These are phyloP conservation scores for Austroboletus festivus DNA, from an alignment of 768 basidiomycete species.

Conservation along the genomic window DNA sequence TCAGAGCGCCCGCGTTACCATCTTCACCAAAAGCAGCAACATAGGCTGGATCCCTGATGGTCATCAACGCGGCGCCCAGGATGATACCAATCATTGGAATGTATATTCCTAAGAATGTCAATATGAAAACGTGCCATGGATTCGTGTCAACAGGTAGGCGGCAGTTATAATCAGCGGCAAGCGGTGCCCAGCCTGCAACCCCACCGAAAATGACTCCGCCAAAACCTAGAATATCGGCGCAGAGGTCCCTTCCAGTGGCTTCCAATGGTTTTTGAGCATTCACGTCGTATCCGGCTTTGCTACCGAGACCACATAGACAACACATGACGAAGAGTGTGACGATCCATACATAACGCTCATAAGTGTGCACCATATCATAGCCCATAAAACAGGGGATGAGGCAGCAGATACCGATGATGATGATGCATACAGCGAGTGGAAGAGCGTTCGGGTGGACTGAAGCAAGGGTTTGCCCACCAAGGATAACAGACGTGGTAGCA, in stretches of 20 bases:
- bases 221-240: constrained; percentile 49
- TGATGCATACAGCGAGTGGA: constrained; percentile 46
- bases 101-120: constrained; percentile 51
- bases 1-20: constrained; percentile 42
- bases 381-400: constrained; percentile 50
- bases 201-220: constrained; percentile 52
- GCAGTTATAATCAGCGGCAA: constrained; percentile 56
- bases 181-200: constrained; percentile 49
- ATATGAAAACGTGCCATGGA: constrained; percentile 41
- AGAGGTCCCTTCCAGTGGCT: constrained; percentile 42
- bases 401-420: constrained; percentile 42
- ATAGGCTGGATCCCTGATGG: constrained; percentile 40
- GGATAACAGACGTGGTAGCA: constrained; percentile 47
- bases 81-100: constrained; percentile 41
- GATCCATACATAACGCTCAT: constrained; percentile 58
- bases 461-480: constrained; percentile 50
- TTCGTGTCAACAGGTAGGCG: constrained; percentile 44
- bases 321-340: constrained; percentile 44
- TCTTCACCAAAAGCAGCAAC: constrained; percentile 36
- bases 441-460: constrained; percentile 44
- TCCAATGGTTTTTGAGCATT: constrained; percentile 41
- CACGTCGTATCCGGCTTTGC: constrained; percentile 44
- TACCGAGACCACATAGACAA: constrained; percentile 50
- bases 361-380: constrained; percentile 45
- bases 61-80: constrained; percentile 41